Conservation (phyloP, 1,139 yeast species). For the Protomyces macrosporus region DNA sequence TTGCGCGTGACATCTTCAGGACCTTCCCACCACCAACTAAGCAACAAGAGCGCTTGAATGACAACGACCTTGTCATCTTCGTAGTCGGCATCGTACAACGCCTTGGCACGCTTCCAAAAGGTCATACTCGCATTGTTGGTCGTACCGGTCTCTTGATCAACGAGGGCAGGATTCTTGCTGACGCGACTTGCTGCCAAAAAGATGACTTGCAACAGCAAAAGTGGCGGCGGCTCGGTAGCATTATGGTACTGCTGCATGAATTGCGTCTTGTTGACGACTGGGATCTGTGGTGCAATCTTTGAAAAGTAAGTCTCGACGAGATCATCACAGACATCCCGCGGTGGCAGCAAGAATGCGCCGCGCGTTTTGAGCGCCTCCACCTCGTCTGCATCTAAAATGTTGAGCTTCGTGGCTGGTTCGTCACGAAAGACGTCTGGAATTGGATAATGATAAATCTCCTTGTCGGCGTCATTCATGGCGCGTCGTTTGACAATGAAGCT, state of each 20-base stretch:
- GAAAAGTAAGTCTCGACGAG: constrained; percentile 60
- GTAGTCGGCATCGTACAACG: constrained; percentile 65
- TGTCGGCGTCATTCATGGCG: constrained; percentile 33
- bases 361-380: constrained; percentile 60
- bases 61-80: constrained; percentile 66
- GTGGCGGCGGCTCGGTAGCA: constrained; percentile 60
- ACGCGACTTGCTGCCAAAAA: constrained; percentile 66
- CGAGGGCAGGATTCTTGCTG: constrained; percentile 52
- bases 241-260: constrained; percentile 58
- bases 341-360: constrained; percentile 70
- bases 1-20: constrained; percentile 72
- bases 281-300: constrained; percentile 64
- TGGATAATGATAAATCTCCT: constrained; percentile 39
- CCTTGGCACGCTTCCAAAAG: constrained; percentile 71
- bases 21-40: constrained; percentile 72
- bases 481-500: constrained; percentile 38
- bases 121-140: constrained; percentile 57
- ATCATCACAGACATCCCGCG: constrained; percentile 56
- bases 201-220: constrained; percentile 64
- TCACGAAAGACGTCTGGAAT: constrained; percentile 38
- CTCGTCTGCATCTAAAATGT: constrained; percentile 56
- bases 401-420: constrained; percentile 34
- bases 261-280: constrained; percentile 60
- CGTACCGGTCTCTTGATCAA: constrained; percentile 52
- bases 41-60: constrained; percentile 60